Conservation (phyloP, 139 green algal genomes). For the Desmodesmus armatus region DNA sequence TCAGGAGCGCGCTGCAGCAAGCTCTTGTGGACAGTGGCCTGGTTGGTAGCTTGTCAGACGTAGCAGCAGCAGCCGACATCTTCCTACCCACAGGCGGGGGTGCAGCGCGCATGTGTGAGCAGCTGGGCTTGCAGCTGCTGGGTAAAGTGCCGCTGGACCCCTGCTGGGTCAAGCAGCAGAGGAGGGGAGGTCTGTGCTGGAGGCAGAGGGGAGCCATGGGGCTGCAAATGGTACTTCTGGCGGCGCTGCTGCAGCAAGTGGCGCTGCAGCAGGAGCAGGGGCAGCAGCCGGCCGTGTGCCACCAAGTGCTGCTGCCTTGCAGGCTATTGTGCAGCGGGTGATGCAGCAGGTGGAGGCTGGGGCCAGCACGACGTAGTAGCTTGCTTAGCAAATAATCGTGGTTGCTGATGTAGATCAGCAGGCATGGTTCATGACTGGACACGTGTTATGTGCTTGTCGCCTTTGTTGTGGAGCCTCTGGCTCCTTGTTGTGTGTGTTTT, state of each 20-base stretch:
- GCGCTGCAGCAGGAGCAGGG: neutral
- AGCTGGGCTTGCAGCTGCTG: conserved; percentile 88
- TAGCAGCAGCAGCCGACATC: conserved; percentile 68
- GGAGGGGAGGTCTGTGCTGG: conserved; percentile 69
- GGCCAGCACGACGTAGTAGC: no score
- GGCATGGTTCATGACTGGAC: no score
- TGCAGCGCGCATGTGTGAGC: conserved; percentile 76
- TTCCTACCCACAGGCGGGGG: conserved; percentile 78
- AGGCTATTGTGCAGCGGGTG: conserved; percentile 32
- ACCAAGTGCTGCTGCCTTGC: conserved; percentile 35
- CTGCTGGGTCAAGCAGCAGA: conserved; percentile 78
- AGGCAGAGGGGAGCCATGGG: neutral
- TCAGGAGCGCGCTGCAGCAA: conserved; percentile 50
- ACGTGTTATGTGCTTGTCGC: no score
- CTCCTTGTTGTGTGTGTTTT: no score
- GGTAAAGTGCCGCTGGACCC: conserved; percentile 88
- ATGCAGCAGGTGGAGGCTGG: no score
- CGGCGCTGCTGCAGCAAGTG: neutral
- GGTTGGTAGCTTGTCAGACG: neutral
- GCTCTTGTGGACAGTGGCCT: conserved; percentile 15
- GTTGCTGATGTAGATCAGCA: no score
- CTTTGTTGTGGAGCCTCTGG: no score
- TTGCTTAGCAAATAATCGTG: no score
- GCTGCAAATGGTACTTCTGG: neutral
- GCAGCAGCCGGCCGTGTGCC: neutral